Percentiles rank a stretch among this genome's conserved stretches.
phyloP scores from a whole-genome alignment of 257 asterid genomes.

The Rehmannia glutinosa region DNA sequence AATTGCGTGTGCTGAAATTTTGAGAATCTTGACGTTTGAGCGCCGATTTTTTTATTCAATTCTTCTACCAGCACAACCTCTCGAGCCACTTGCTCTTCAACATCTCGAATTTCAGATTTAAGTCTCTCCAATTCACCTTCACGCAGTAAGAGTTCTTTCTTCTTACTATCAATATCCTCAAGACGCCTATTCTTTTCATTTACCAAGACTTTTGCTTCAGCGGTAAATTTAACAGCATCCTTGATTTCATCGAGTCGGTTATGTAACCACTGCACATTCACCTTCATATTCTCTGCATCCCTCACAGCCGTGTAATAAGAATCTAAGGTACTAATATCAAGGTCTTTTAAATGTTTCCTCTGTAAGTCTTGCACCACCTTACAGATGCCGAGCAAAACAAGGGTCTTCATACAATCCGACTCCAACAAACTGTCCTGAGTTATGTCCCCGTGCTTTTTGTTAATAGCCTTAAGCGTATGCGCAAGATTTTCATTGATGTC shows the following conservation, averaged over 20 bases:
- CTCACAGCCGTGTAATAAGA: constrained; percentile 20
- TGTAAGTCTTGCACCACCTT: constrained; percentile 26
- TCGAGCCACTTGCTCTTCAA: constrained; percentile 6
- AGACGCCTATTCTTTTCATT: constrained; percentile 11
- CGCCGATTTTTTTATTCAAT: neutral
- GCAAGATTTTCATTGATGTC: neutral
- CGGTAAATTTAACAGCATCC: constrained; percentile 7
- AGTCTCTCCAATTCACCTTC: constrained; percentile 17
- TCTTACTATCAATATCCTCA: neutral
- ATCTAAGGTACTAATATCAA: constrained; percentile 9
- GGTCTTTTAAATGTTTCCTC: constrained; percentile 16
- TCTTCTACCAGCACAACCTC: constrained; percentile 10
- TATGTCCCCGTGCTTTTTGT: constrained; percentile 20
- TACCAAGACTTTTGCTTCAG: constrained; percentile 4
- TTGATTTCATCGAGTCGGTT: constrained; percentile 27
- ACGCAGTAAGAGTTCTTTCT: constrained; percentile 2
- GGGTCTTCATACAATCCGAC: constrained; percentile 24
- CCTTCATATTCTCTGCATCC: constrained; percentile 28
- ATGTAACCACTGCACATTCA: constrained; percentile 29
- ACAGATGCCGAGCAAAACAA: constrained; percentile 23
- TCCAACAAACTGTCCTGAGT: constrained; percentile 16
- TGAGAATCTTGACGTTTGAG: neutral
- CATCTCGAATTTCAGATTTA: constrained; percentile 7
- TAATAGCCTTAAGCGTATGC: constrained; percentile 12
- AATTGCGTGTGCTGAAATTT: neutral